Evolutionary conservation across 2,329 filamentous ascomycete species (phyloP).

Genomic region (Fusarium setosum): DNA sequence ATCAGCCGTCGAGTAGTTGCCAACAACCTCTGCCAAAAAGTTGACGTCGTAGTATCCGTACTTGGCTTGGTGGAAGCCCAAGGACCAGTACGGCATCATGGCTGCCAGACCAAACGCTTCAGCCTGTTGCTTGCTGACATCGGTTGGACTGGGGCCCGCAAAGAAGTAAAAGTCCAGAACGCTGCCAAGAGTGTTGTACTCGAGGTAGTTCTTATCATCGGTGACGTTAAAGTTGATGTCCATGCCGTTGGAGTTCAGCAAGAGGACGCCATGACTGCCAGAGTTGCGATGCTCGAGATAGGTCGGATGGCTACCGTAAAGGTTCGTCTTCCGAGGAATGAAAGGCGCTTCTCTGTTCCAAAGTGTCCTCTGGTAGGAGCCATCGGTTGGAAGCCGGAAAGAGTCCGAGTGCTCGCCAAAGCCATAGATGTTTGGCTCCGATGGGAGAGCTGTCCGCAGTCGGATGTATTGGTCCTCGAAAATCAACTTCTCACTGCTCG

Average conservation of each 20-base stretch:
- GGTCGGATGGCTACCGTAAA: conserved; percentile 82
- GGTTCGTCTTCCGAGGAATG: conserved; percentile 71
- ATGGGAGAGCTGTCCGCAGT: not conserved
- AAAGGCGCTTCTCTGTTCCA: conserved; percentile 77
- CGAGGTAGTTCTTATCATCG: conserved; percentile 73
- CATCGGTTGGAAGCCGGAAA: not conserved
- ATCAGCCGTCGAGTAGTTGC: conserved; percentile 70
- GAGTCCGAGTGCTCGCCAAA: conserved; percentile 3
- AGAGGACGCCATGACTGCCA: conserved; percentile 78
- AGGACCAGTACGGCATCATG: conserved; percentile 84
- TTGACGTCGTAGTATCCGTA: conserved; percentile 86
- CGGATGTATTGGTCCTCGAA: conserved; percentile 3
- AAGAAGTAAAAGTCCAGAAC: conserved; percentile 85
- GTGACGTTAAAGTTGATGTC: conserved; percentile 77
- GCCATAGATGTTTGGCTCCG: not conserved
- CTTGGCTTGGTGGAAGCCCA: conserved; percentile 85
- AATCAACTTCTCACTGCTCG: not conserved
- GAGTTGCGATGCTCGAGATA: conserved; percentile 70
- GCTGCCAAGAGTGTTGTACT: conserved; percentile 85
- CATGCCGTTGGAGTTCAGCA: conserved; percentile 81
- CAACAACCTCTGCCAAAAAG: conserved; percentile 72
- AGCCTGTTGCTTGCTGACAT: conserved; percentile 79
- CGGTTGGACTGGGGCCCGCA: conserved; percentile 74
- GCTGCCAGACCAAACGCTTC: conserved; percentile 75
- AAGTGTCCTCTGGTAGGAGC: conserved; percentile 62